Conservation (phyloP, 768 basidiomycete genomes). For the Rhodotorula diobovata region DNA sequence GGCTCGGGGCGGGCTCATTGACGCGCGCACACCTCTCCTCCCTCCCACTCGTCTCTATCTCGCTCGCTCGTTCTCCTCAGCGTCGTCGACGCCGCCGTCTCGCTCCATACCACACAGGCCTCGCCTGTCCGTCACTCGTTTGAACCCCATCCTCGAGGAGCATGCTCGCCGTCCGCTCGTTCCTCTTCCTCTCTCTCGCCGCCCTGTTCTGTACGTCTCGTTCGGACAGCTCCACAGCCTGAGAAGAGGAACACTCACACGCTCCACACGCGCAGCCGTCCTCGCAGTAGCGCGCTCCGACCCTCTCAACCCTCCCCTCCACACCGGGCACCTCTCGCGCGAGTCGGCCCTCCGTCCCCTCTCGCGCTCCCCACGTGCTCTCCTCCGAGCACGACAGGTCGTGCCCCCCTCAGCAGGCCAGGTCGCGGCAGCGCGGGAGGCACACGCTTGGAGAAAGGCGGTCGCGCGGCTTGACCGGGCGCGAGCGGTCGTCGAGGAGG, state of each 20-base stretch:
- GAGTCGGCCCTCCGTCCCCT: not conserved
- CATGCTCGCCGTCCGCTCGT: not conserved
- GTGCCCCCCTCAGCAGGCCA: not conserved
- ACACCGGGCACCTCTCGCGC: not conserved
- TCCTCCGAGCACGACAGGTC: constrained; percentile 12
- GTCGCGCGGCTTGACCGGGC: not conserved
- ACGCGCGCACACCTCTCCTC: no score
- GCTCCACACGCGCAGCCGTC: not conserved
- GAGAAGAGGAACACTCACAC: not conserved
- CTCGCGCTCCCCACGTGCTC: not conserved
- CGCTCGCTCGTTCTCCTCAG: no score
- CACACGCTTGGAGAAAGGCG: no score
- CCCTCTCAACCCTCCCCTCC: not conserved
- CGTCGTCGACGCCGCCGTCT: not conserved
- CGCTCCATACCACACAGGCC: not conserved
- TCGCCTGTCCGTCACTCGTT: constrained; percentile 1
- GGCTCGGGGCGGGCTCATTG: no score
- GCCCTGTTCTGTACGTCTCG: not conserved
- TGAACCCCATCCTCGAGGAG: not conserved
- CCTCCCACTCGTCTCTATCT: not conserved
- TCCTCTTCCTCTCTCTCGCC: not conserved
- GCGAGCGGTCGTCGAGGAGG: not conserved
- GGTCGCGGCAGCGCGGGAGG: not conserved
- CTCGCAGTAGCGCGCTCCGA: not conserved
- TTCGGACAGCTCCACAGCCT: not conserved